A percentile compares a stretch with the other conserved stretches of the same genome.
phyloP scores from a whole-genome alignment of 306 rosid genomes.

The Ammopiptanthus mongolicus region DNA sequence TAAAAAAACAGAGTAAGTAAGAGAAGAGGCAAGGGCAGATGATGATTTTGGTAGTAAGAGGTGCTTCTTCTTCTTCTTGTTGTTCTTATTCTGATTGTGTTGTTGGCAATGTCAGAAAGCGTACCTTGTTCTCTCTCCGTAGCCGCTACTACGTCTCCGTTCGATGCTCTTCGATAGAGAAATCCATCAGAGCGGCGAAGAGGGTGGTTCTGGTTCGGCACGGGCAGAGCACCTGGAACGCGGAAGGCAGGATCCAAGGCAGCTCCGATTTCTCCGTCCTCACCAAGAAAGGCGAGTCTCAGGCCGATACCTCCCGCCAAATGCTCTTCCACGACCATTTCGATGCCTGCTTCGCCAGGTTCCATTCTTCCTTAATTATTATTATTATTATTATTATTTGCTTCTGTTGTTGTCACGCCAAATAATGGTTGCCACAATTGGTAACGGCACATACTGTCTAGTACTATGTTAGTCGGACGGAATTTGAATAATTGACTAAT shows the following conservation, averaged over 20 bases:
- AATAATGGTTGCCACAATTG: too few species aligned
- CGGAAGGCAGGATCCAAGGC: constrained; percentile 92
- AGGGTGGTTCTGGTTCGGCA: constrained; percentile 89
- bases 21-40: neutral
- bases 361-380: neutral
- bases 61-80: neutral
- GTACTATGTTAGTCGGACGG: too few species aligned
- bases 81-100: neutral
- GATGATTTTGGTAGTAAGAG: constrained; percentile 36
- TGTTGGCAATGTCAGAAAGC: neutral
- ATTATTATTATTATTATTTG: too few species aligned
- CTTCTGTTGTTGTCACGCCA: too few species aligned
- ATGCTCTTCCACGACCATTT: constrained; percentile 72
- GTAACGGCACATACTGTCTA: too few species aligned
- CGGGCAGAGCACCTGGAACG: constrained; percentile 97
- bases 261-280: constrained; percentile 85
- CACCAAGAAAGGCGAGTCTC: constrained; percentile 83
- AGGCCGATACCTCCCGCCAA: constrained; percentile 82
- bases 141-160: constrained; percentile 5
- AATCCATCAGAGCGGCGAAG: constrained; percentile 43
- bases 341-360: constrained; percentile 87
- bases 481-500: too few species aligned
- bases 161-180: constrained; percentile 42
- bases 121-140: constrained; percentile 7
- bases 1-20: neutral